Conservation (phyloP, 495 filamentous ascomycete species). For the Aspergillus cavernicola region DNA sequence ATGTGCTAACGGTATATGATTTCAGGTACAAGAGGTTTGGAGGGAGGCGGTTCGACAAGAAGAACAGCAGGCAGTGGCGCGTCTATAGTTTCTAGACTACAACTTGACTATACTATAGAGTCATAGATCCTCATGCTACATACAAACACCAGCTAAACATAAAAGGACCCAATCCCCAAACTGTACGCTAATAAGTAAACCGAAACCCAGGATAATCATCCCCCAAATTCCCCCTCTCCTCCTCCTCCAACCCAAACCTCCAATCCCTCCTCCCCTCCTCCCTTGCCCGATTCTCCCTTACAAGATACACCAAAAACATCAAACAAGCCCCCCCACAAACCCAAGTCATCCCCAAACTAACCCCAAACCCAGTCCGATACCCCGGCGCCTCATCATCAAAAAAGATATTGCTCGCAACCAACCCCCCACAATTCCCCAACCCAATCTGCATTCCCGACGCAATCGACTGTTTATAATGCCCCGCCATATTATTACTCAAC, state of each 20-base stretch:
- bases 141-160: too few species aligned
- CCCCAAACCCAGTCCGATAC: constrained; percentile 49
- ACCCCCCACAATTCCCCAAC: constrained; percentile 50
- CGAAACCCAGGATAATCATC: constrained; percentile 58
- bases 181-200: constrained; percentile 45
- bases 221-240: constrained; percentile 53
- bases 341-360: constrained; percentile 47
- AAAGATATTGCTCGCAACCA: constrained; percentile 54
- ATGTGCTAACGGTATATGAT: too few species aligned
- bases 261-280: constrained; percentile 50
- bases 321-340: constrained; percentile 41
- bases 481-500: constrained; percentile 52
- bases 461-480: constrained; percentile 57
- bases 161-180: too few species aligned
- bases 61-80: too few species aligned
- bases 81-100: too few species aligned
- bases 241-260: constrained; percentile 35
- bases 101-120: too few species aligned
- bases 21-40: too few species aligned
- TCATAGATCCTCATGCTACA: too few species aligned
- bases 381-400: constrained; percentile 42
- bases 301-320: constrained; percentile 40
- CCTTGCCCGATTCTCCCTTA: constrained; percentile 53
- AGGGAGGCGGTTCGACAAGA: too few species aligned
- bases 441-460: constrained; percentile 49